A percentile compares a stretch with the other conserved stretches of the same genome.
phyloP scores from a whole-genome alignment of 2,329 filamentous ascomycete genomes.

The Endocalyx cinctus region DNA sequence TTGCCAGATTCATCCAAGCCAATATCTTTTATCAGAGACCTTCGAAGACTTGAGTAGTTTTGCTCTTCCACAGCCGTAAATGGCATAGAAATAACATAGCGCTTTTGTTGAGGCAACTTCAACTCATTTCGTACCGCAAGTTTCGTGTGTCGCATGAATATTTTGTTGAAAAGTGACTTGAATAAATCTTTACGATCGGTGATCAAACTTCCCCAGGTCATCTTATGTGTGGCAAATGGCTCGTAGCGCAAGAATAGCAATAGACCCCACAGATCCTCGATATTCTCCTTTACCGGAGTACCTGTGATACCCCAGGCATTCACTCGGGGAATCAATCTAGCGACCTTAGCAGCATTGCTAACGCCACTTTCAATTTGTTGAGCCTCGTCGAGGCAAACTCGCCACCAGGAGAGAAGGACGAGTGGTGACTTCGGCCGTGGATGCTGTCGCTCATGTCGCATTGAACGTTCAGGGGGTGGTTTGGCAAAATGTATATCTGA shows the following conservation, averaged over 20 bases:
- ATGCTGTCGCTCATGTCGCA: constrained; percentile 63
- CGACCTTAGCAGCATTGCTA: constrained; percentile 75
- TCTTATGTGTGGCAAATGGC: constrained; percentile 62
- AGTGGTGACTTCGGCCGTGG: constrained; percentile 68
- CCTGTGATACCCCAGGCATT: constrained; percentile 93
- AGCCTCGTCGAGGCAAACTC: constrained; percentile 71
- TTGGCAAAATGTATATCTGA: constrained; percentile 74
- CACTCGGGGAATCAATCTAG: constrained; percentile 71
- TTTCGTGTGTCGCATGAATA: constrained; percentile 85
- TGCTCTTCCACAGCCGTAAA: constrained; percentile 90
- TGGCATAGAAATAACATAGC: constrained; percentile 82
- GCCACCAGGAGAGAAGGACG: constrained; percentile 81
- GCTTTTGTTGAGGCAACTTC: constrained; percentile 73
- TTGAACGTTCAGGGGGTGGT: constrained; percentile 62
- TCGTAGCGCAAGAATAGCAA: constrained; percentile 76
- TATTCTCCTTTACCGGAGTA: constrained; percentile 78
- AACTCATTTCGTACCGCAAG: constrained; percentile 74
- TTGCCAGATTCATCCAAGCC: constrained; percentile 60
- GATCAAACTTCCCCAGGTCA: constrained; percentile 66
- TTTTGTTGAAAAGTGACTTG: constrained; percentile 60
- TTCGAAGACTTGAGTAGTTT: constrained; percentile 73
- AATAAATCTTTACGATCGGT: constrained; percentile 60
- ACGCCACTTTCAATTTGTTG: constrained; percentile 93
- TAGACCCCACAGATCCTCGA: constrained; percentile 73
- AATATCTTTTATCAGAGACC: constrained; percentile 67